These are phyloP conservation scores for Scheffersomyces stambukii DNA, from an alignment of 1,139 yeast species.

Conservation along the genomic window DNA sequence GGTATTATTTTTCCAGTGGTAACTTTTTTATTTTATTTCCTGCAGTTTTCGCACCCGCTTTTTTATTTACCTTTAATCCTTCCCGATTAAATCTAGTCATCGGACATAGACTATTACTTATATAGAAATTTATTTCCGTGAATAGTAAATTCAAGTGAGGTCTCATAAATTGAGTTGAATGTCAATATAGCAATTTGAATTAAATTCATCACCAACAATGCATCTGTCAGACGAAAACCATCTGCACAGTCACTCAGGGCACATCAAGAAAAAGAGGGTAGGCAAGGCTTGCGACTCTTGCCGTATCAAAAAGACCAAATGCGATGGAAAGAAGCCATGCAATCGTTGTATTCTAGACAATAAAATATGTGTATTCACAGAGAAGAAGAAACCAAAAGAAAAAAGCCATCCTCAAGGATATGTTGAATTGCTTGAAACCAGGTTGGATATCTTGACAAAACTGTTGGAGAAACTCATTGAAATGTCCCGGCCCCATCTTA, in stretches of 20 bases:
- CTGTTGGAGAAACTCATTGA: conserved; percentile 43
- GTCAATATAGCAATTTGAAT: no score
- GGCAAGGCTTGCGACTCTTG: conserved; percentile 83
- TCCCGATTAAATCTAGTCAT: no score
- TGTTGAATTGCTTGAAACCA: conserved; percentile 66
- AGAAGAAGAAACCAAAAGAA: conserved; percentile 59
- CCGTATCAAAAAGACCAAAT: conserved; percentile 68
- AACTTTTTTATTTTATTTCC: no score
- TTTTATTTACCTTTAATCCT: no score
- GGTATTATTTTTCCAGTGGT: no score
- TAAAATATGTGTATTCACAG: conserved; percentile 72
- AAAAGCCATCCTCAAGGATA: conserved; percentile 62
- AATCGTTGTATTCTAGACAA: conserved; percentile 64
- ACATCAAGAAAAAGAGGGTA: conserved; percentile 58
- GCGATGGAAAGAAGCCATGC: conserved; percentile 79
- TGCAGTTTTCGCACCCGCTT: no score
- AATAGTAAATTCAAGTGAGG: no score
- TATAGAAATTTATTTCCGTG: no score
- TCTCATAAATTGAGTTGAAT: no score
- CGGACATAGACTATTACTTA: no score
- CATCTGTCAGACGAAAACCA: no score
- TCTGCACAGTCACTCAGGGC: conserved; percentile 13
- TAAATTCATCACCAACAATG: no score
- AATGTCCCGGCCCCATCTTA: conserved; percentile 33
- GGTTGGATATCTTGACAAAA: conserved; percentile 58